Evolutionary conservation across 2,329 filamentous ascomycete genomes (phyloP), one percentile per base, ranked within the genome.

Genomic region (Dothideomycetes sp.): DNA sequence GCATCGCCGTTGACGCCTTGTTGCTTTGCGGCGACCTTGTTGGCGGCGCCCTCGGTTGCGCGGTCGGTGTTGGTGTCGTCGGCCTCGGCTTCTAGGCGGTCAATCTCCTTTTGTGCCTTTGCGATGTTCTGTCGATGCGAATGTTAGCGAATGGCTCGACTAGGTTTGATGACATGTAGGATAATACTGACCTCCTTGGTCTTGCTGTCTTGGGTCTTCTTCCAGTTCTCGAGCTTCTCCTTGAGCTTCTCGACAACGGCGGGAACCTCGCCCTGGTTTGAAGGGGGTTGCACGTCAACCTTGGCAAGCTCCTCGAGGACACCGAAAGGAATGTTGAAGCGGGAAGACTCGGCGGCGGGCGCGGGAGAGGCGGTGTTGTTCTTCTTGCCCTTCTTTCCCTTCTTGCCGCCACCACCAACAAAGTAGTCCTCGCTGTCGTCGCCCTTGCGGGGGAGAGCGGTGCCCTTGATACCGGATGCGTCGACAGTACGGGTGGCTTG

Each of bases 71-170:
- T 67, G 47, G 70, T 70, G 22, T 12, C 22, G 45, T 63, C 69
- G 41, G 79, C 78, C 59, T 95, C 89, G 41, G 72, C 67, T 51
- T 80, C 76, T 32, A 96, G 76, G 51, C 80, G 79, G 59, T 88
- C 85, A 47, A 98, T 93, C 63, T 95, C 87, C 64, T 89, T 89
- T 71, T 94, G 83, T 45, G 91, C 91, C 66, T 95, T 94, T 48
- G 86, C 84, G 45, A 96, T 81, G 72, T 98, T 98, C 91, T 96
- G 55, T 19, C n/a, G 30, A 5, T 5, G 19, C 5, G n/a, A n/a
- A n/a, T n/a, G n/a, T n/a, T n/a, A n/a, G n/a, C n/a, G n/a, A n/a
- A n/a, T n/a, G n/a, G n/a, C n/a, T n/a, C n/a, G n/a, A n/a, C n/a
- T n/a, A n/a, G n/a, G n/a, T n/a, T n/a, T n/a, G n/a, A n/a, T n/a